Evolutionary conservation across 208 protist species (phyloP).

Genomic region (Trichomonas gallinae): DNA sequence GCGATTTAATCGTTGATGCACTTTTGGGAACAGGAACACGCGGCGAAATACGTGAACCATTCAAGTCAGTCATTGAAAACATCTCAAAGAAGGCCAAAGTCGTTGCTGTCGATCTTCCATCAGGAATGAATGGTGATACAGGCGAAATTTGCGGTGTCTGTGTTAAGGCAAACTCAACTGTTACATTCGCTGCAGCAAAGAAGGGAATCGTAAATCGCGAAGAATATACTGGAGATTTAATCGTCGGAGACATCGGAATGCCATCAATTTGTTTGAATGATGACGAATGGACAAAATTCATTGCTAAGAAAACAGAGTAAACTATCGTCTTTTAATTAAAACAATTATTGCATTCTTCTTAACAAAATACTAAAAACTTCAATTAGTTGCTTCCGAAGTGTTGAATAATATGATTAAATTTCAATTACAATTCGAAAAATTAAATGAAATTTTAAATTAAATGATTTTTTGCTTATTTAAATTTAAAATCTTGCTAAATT

Average conservation of each 20-base stretch:
- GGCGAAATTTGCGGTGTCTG: conserved; percentile 12
- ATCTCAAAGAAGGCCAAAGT: neutral
- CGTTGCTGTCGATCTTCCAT: conserved; percentile 5
- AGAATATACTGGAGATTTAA: neutral
- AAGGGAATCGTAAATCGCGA: neutral
- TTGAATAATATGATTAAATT: too few relatives aligned
- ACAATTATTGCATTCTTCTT: too few relatives aligned
- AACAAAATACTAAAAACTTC: too few relatives aligned
- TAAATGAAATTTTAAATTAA: too few relatives aligned
- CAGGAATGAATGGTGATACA: conserved; percentile 13
- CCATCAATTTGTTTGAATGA: conserved; percentile 22
- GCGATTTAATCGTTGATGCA: neutral
- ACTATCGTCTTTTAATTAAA: neutral
- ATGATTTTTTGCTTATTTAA: too few relatives aligned
- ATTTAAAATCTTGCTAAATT: too few relatives aligned
- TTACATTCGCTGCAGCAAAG: neutral
- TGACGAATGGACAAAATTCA: neutral
- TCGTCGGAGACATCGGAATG: neutral
- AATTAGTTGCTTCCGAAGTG: too few relatives aligned
- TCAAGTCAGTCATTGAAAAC: neutral
- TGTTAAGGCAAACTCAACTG: neutral
- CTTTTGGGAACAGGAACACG: conserved; percentile 13
- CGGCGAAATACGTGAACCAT: neutral
- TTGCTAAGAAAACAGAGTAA: neutral
- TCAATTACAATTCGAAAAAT: too few relatives aligned